Conservation (phyloP, 257 asterid genomes). For the Leptodermis oblonga region DNA sequence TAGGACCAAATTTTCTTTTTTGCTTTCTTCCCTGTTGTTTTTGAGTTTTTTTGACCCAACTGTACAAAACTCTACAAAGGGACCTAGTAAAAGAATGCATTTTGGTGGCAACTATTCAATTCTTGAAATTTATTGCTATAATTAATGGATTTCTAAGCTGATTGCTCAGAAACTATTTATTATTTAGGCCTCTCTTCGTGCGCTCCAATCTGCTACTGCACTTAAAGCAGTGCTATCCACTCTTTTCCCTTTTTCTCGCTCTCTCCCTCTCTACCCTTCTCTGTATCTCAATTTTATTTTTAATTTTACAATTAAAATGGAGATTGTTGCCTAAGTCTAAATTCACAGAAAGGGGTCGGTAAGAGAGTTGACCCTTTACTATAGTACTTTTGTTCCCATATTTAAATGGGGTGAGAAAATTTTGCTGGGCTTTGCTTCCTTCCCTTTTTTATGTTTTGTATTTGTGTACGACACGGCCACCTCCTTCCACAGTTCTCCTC, state of each 20-base stretch:
- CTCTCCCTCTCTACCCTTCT: neutral
- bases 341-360: neutral
- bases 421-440: slow-evolving; percentile 13
- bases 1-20: too few species aligned
- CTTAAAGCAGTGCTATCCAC: slow-evolving; percentile 9
- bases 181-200: slow-evolving; percentile 17
- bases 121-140: neutral
- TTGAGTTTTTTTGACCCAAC: neutral
- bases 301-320: neutral
- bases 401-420: slow-evolving; percentile 10
- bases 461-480: too few species aligned
- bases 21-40: too few species aligned
- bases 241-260: neutral
- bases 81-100: neutral
- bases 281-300: neutral
- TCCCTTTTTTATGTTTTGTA: slow-evolving; percentile 7
- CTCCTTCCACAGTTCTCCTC: neutral
- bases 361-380: slow-evolving; percentile 19
- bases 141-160: slow-evolving; percentile 16
- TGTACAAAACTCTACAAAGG: neutral
- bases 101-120: neutral
- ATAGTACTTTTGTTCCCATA: slow-evolving; percentile 1
- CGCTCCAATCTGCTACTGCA: slow-evolving; percentile 23
- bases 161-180: slow-evolving; percentile 14
- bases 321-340: too few species aligned